Conservation (phyloP, 2,329 filamentous ascomycete genomes). For the Fusarium sp. region DNA sequence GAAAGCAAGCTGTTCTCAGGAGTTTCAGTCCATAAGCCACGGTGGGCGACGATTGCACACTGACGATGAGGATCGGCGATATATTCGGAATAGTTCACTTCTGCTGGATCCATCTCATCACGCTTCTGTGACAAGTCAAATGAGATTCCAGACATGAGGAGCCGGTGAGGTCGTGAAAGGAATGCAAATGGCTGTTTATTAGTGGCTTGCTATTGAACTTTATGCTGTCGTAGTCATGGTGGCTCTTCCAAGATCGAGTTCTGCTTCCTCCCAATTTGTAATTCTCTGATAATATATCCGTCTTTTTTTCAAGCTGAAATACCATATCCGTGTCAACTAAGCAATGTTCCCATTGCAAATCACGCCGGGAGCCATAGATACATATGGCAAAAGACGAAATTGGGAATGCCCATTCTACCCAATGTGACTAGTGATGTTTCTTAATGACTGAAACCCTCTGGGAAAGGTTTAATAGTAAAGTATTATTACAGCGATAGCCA, state of each 20-base stretch:
- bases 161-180: background rate
- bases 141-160: background rate
- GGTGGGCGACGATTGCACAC: background rate
- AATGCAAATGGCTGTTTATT: background rate
- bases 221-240: background rate
- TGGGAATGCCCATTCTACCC: background rate
- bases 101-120: background rate
- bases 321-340: too few relatives aligned
- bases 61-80: background rate
- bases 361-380: background rate
- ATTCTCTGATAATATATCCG: too few relatives aligned
- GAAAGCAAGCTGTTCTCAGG: background rate
- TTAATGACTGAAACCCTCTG: rapidly evolving
- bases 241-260: background rate
- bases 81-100: background rate
- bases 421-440: too few relatives aligned
- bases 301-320: background rate
- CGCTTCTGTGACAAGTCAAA: too few relatives aligned
- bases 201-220: background rate
- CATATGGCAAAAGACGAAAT: too few relatives aligned
- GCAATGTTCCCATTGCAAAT: background rate
- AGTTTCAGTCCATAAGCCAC: background rate
- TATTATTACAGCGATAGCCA: background rate
- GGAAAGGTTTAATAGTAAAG: rapidly evolving
- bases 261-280: background rate